Conservation (phyloP, 768 basidiomycete species). For the Kwoniella europaea region DNA sequence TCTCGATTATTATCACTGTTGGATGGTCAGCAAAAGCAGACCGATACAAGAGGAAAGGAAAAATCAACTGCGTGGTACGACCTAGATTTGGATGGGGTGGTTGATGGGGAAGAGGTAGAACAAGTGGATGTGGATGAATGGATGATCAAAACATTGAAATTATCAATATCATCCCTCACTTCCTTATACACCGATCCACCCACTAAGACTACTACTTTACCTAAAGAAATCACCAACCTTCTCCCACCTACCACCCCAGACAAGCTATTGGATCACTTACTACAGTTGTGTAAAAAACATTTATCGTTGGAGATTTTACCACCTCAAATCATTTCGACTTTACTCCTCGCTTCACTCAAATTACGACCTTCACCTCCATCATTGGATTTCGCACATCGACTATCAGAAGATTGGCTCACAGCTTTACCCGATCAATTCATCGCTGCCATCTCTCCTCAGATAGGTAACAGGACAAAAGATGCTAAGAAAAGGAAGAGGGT, state of each 20-base stretch:
- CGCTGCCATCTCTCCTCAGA: slow-evolving; percentile 22
- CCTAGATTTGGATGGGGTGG: not conserved
- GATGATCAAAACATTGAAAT: slow-evolving; percentile 44
- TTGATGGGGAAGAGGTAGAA: not conserved
- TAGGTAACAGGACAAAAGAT: not conserved
- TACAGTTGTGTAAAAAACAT: not conserved
- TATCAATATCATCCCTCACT: slow-evolving; percentile 37
- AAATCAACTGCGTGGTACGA: slow-evolving; percentile 30
- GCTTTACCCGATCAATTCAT: slow-evolving; percentile 40
- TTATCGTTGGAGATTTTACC: slow-evolving; percentile 24
- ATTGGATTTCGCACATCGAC: slow-evolving; percentile 33
- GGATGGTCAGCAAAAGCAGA: not conserved
- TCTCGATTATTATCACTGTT: slow-evolving; percentile 22
- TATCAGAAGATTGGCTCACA: slow-evolving; percentile 44
- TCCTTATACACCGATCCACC: slow-evolving; percentile 50
- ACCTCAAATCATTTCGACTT: slow-evolving; percentile 43
- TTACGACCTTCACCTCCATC: slow-evolving; percentile 29
- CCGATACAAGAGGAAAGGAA: not conserved
- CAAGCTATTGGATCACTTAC: slow-evolving; percentile 17
- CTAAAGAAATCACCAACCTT: slow-evolving; percentile 14
- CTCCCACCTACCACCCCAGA: slow-evolving; percentile 34
- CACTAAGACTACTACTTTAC: slow-evolving; percentile 1
- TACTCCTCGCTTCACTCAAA: slow-evolving; percentile 46
- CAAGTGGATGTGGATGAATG: slow-evolving; percentile 24
- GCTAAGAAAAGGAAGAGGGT: slow-evolving; percentile 23